Evolutionary conservation across 768 basidiomycete genomes (phyloP), one percentile per base, ranked within the genome.

Genomic region (Crassisporium funariophilum): DNA sequence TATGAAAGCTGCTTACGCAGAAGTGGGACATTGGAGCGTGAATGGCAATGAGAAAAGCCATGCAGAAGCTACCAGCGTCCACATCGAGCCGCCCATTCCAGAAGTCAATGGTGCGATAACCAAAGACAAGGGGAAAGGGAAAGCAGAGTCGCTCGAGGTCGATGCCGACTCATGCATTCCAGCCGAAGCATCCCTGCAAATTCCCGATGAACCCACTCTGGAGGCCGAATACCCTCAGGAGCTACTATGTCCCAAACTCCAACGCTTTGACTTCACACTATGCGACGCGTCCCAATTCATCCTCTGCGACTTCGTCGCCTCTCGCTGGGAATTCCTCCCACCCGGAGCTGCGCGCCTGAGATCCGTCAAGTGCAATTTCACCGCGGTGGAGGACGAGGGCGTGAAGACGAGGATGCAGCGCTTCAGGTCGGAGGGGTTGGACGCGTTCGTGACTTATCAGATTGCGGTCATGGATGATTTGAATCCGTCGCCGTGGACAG

Each of bases 401-500:
- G 50, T 49, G 25, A 57, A 54, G 43, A 41, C 36, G 38, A 50
- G 52, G 23, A 51, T 62, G 47, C 27, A 56, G 27, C 35, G 37
- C 24, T 51, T 60, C 25, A 52, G 46, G 20, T 13, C 45, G 45
- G 54, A 59, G 35, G 64, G 59, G 11, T 43, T 66, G 46, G 54
- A 62, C 27, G 53, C 55, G 10, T 43, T 41, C 9, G 47, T 66
- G 15, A 54, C 53, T 4, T 62, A 58, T 45, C 62, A 60, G 40
- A 46, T 54, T 12, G 50, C 60, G 9, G 47, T 54, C 1, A 55
- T 44, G 20, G 64, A 62, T 23, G 62, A 63, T 37, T n/a, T 57
- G 38, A 57, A 54, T 23, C 64, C 64, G 2, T 64, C 62, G 6
- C 62, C 64, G 16, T 66, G 64, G 64, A 62, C 59, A 10, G 64